phyloP scores from a whole-genome alignment of 169 alveolate species.

The Plasmodium reichenowi region DNA sequence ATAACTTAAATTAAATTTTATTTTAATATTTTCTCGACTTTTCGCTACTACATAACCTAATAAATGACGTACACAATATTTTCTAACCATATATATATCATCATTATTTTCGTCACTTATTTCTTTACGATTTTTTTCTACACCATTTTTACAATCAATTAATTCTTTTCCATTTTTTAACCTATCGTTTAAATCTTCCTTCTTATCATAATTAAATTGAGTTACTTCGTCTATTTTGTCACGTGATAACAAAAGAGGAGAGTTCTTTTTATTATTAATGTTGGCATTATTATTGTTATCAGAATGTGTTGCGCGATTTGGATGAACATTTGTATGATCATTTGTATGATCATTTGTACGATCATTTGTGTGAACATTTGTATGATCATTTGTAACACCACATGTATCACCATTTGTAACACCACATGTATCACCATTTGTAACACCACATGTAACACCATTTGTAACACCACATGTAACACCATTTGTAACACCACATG shows the following conservation, averaged over 20 bases:
- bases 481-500: background rate
- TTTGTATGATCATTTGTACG: background rate
- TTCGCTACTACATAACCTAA: constrained; percentile 49
- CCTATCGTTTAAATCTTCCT: background rate
- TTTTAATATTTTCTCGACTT: constrained; percentile 53
- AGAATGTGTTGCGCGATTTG: background rate
- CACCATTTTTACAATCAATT: background rate
- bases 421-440: too few species aligned
- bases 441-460: background rate
- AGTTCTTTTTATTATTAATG: too few species aligned
- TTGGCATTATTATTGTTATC: background rate
- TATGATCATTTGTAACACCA: background rate
- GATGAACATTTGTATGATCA: background rate
- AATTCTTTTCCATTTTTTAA: background rate
- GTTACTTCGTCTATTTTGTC: too few species aligned
- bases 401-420: background rate
- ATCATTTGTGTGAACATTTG: background rate
- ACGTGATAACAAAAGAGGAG: too few species aligned
- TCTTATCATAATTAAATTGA: background rate
- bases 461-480: background rate
- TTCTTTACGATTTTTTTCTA: background rate
- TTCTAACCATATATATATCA: constrained; percentile 65
- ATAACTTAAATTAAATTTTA: constrained; percentile 43
- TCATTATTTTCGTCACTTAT: constrained; percentile 29
- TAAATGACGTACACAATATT: constrained; percentile 73